Percentiles rank a stretch among this genome's conserved stretches.
phyloP scores from a whole-genome alignment of 129 eudicot genomes.

The Glebionis coronaria region DNA sequence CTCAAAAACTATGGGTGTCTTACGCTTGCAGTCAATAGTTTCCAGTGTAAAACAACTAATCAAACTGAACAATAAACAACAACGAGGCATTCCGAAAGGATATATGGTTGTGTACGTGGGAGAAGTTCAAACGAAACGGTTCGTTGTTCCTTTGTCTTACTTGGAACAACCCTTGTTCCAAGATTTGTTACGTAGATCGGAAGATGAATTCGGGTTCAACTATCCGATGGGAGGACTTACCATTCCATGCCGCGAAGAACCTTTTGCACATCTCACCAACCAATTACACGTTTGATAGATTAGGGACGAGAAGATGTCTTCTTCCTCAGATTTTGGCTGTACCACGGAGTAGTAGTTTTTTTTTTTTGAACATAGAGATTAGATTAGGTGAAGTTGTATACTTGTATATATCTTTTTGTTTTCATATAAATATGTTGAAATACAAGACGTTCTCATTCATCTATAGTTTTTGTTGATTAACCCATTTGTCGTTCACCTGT shows the following conservation, averaged over 20 bases:
- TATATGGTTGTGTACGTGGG: slow-evolving; percentile 50
- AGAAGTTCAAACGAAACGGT: slow-evolving; percentile 32
- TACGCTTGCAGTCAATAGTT: not conserved
- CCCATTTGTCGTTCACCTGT: too few species aligned
- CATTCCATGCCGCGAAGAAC: slow-evolving; percentile 39
- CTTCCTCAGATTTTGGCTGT: too few species aligned
- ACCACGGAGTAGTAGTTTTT: too few species aligned
- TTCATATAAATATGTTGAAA: too few species aligned
- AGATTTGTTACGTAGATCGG: slow-evolving; percentile 33
- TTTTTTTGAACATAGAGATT: too few species aligned
- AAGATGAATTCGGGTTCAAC: slow-evolving; percentile 38
- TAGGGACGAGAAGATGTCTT: too few species aligned
- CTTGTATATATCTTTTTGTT: too few species aligned
- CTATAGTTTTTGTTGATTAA: too few species aligned
- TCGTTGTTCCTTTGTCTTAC: slow-evolving; percentile 40
- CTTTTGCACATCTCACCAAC: slow-evolving; percentile 26
- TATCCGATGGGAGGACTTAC: slow-evolving; percentile 46
- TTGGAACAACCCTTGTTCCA: slow-evolving; percentile 44
- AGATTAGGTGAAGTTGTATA: too few species aligned
- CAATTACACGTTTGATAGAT: too few species aligned
- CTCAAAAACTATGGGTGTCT: not conserved
- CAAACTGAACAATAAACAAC: slow-evolving; percentile 21
- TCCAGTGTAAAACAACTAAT: slow-evolving; percentile 20
- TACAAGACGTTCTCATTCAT: too few species aligned
- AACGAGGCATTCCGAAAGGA: slow-evolving; percentile 43